A percentile compares a stretch with the other conserved stretches of the same genome.
phyloP scores from a whole-genome alignment of 1,284 basidiomycete genomes.

The Pseudozyma thailandica region DNA sequence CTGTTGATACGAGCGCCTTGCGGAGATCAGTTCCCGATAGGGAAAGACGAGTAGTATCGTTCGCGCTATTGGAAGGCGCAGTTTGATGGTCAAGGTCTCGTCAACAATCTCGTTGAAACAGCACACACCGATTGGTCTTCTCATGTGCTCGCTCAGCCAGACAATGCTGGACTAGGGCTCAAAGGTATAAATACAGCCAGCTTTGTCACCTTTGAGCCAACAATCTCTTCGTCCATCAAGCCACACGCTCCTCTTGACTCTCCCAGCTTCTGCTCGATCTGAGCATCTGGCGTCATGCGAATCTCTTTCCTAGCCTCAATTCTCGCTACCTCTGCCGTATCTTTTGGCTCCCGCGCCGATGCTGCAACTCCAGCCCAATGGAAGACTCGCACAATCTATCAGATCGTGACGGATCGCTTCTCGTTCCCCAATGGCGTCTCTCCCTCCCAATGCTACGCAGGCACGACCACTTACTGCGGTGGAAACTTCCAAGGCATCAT shows the following conservation, averaged over 20 bases:
- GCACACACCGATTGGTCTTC: too few relatives aligned
- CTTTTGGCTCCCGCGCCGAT: background rate
- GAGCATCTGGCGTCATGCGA: constrained; percentile 1
- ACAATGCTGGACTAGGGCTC: too few relatives aligned
- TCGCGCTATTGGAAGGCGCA: background rate
- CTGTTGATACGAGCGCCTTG: too few relatives aligned
- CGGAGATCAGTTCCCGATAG: constrained; percentile 8
- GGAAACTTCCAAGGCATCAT: constrained; percentile 81
- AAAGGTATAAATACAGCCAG: too few relatives aligned
- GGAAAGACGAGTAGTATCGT: background rate
- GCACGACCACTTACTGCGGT: constrained; percentile 76
- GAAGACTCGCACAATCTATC: constrained; percentile 56
- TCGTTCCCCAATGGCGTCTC: constrained; percentile 69
- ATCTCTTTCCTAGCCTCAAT: background rate
- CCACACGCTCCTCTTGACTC: background rate
- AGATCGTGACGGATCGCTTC: constrained; percentile 81
- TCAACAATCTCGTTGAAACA: too few relatives aligned
- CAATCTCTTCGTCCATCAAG: background rate
- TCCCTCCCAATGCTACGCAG: constrained; percentile 71
- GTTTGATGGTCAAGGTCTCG: too few relatives aligned
- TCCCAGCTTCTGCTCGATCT: background rate
- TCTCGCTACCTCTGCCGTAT: constrained; percentile 6
- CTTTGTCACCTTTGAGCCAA: too few relatives aligned
- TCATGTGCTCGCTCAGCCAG: too few relatives aligned
- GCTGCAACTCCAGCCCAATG: constrained; percentile 14